Conservation (phyloP, 2,329 filamentous ascomycete species). For the Fusarium sp. region DNA sequence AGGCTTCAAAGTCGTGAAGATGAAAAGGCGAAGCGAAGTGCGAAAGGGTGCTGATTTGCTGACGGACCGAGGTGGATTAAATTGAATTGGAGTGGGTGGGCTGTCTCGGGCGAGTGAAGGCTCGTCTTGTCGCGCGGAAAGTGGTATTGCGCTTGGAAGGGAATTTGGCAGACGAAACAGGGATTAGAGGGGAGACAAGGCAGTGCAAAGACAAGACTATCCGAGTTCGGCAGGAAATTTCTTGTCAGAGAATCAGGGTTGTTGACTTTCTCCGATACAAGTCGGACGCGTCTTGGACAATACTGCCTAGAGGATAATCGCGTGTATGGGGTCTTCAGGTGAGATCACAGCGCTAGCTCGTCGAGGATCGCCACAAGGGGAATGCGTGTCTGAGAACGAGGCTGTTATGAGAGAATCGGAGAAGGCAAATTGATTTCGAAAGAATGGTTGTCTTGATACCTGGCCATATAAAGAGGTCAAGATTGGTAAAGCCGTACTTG, state of each 20-base stretch:
- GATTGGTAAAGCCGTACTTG: not conserved
- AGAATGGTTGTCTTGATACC: not conserved
- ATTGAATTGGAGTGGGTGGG: slow-evolving; percentile 39
- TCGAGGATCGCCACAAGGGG: not conserved
- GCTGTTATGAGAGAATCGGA: not conserved
- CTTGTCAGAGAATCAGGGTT: not conserved
- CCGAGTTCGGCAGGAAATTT: slow-evolving; percentile 6
- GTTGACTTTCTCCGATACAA: not conserved
- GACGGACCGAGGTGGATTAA: slow-evolving; percentile 43
- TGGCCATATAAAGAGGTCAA: not conserved
- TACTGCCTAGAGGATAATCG: not conserved
- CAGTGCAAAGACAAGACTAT: slow-evolving; percentile 3
- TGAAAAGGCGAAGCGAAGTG: slow-evolving; percentile 48
- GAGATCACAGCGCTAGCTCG: not conserved
- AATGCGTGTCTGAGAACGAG: not conserved
- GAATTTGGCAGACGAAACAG: slow-evolving; percentile 6
- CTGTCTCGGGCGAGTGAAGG: slow-evolving; percentile 43
- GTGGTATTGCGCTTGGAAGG: slow-evolving; percentile 25
- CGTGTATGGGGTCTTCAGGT: not conserved
- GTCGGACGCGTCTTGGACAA: slow-evolving; percentile 8
- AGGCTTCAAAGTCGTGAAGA: slow-evolving; percentile 58
- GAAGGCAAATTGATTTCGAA: not conserved
- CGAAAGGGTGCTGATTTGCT: slow-evolving; percentile 63
- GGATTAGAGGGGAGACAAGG: not conserved
- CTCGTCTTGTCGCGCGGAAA: slow-evolving; percentile 39